Evolutionary conservation across 2,329 filamentous ascomycete species (phyloP), one percentile per base, ranked within the genome.

Genomic region (Curvularia spicifera): DNA sequence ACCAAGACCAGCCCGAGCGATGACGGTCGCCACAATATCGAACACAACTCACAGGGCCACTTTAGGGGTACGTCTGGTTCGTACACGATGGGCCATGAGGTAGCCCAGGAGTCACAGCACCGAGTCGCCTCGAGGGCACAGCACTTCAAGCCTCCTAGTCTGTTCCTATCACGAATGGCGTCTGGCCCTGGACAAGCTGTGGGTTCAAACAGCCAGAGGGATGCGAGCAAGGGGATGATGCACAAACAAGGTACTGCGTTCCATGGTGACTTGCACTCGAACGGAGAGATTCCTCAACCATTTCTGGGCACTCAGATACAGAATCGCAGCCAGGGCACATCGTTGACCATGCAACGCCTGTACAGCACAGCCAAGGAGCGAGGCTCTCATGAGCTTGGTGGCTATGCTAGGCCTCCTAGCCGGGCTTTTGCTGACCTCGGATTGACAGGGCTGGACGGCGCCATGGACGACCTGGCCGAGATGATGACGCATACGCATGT

Each of bases 381-480:
- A 33, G 57, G 56, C n/a, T 49, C 58, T 4, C 57, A 57, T 18
- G 50, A 53, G 4, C 35, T 59, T 26, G 44, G 45, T 50, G 60
- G 42, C 49, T 54, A 64, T 26, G 40, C 29, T 35, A 46, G 60
- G 12, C 40, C 57, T 31, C 43, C 58, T 40, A 47, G 56, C 55
- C 67, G 70, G 51, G 59, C 63, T 26, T 64, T 66, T 56, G 63
- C 67, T 59, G 63, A 68, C 49, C 62, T 71, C 51, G 67, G 67
- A 49, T 56, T 74, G 44, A 73, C 71, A 60, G 72, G 73, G 22
- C 64, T 76, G 48, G 76, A 78, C 55, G 76, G 76, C 33, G 72
- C 76, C 8, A 73, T 76, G 72, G 76, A 78, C 45, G 76, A 78
- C 43, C 56, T 78, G 33, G 68, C 68, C 31, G 75, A 72, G 13